Evolutionary conservation across 495 filamentous ascomycete species (phyloP).

Genomic region (Sphaerosporella brunnea): DNA sequence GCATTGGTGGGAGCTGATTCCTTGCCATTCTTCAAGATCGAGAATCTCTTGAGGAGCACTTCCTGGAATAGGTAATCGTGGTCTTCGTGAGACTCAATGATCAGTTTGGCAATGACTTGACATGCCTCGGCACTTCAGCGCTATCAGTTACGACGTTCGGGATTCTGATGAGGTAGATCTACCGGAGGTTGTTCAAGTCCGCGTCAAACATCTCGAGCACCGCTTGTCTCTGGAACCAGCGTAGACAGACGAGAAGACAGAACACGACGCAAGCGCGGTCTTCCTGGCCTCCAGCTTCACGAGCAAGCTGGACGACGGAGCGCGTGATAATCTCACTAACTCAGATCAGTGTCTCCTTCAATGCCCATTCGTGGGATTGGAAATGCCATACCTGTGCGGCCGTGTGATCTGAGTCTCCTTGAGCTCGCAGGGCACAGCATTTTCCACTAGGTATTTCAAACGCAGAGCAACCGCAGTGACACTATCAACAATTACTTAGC

Average conservation of each 20-base stretch:
- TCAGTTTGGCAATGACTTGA: constrained; percentile 83
- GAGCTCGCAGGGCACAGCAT: constrained; percentile 73
- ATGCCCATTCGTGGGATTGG: too few relatives aligned
- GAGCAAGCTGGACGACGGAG: constrained; percentile 59
- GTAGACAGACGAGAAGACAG: constrained; percentile 69
- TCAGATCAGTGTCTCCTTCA: too few relatives aligned
- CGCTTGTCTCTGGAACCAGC: constrained; percentile 78
- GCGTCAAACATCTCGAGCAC: constrained; percentile 20
- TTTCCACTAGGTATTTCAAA: constrained; percentile 78
- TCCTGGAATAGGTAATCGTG: constrained; percentile 56
- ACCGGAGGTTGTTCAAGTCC: constrained; percentile 45
- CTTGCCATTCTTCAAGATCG: constrained; percentile 52
- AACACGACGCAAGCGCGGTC: constrained; percentile 62
- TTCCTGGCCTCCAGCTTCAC: constrained; percentile 60
- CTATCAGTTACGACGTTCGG: too few relatives aligned
- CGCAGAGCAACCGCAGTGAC: constrained; percentile 79
- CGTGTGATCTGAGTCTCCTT: constrained; percentile 50
- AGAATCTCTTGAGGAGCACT: constrained; percentile 76
- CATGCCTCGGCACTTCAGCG: constrained; percentile 68
- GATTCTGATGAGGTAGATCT: too few relatives aligned
- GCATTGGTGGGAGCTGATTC: constrained; percentile 63
- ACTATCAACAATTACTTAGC: constrained; percentile 11
- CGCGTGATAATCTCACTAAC: constrained; percentile 65
- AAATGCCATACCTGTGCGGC: too few relatives aligned
- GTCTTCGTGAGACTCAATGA: constrained; percentile 74